Conservation (phyloP, 768 basidiomycete species). For the Kwoniella sp. region DNA sequence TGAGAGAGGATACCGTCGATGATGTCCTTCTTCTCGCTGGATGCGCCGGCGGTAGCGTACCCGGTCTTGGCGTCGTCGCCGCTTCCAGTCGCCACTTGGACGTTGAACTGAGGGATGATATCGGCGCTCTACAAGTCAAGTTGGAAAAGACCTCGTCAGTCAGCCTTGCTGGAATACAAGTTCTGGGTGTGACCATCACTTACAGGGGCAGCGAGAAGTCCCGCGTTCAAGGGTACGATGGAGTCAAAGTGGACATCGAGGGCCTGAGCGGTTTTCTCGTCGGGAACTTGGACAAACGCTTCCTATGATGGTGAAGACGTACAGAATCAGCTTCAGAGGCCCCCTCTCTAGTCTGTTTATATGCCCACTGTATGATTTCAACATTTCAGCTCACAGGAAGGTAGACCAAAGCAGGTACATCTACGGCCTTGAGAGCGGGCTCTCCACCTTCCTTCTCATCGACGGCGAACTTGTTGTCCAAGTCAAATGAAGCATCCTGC, state of each 20-base stretch:
- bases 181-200: neutral
- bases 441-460: slow-evolving; percentile 1
- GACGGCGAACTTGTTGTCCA: neutral
- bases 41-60: neutral
- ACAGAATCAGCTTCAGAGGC: no score
- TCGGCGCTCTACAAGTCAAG: neutral
- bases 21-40: neutral
- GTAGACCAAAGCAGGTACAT: slow-evolving; percentile 1
- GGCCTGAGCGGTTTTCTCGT: neutral
- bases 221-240: neutral
- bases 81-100: neutral
- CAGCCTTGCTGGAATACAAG: neutral
- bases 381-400: neutral
- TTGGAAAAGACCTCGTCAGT: no score
- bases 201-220: neutral
- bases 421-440: neutral
- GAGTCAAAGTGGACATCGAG: neutral
- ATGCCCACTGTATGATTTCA: no score
- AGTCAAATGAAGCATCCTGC: neutral
- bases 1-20: neutral
- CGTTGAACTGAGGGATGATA: neutral
- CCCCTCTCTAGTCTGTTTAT: no score
- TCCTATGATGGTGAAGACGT: neutral
- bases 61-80: neutral
- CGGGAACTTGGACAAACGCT: neutral